Evolutionary conservation across 805 yeast genomes (phyloP).

Genomic region (Kluyveromyces siamensis): DNA sequence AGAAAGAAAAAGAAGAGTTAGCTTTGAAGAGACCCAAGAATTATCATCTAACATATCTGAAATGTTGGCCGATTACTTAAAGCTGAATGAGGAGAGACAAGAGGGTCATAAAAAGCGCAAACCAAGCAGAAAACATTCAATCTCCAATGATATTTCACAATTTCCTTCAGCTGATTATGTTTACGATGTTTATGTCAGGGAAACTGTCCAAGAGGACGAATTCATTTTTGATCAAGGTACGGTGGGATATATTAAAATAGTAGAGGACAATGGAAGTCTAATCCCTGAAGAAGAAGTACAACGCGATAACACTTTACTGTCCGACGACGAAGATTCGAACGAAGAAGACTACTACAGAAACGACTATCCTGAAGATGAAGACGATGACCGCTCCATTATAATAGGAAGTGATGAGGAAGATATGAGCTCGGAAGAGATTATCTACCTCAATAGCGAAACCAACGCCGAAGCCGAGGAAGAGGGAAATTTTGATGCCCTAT

Average conservation of each 20-base stretch:
- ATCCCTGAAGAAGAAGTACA: slow-evolving; percentile 30
- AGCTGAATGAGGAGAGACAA: slow-evolving; percentile 23
- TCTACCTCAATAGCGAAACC: not conserved
- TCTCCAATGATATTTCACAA: slow-evolving; percentile 9
- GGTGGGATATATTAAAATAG: slow-evolving; percentile 35
- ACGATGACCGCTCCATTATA: slow-evolving; percentile 40
- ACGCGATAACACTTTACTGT: slow-evolving; percentile 33
- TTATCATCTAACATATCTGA: slow-evolving; percentile 60
- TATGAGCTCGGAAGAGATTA: slow-evolving; percentile 30
- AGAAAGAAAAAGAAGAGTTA: slow-evolving; percentile 15
- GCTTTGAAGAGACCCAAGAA: slow-evolving; percentile 21
- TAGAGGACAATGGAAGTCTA: slow-evolving; percentile 30
- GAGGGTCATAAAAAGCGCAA: slow-evolving; percentile 14
- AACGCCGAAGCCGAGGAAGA: not conserved
- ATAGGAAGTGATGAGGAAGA: slow-evolving; percentile 31
- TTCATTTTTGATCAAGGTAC: slow-evolving; percentile 23
- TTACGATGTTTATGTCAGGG: slow-evolving; percentile 78
- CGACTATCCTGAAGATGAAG: slow-evolving; percentile 94
- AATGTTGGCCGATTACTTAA: slow-evolving; percentile 58
- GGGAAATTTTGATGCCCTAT: slow-evolving; percentile 10
- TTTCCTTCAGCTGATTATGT: slow-evolving; percentile 58
- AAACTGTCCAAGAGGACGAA: slow-evolving; percentile 51
- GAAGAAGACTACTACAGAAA: slow-evolving; percentile 89
- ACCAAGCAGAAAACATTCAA: slow-evolving; percentile 17
- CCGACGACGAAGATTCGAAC: slow-evolving; percentile 78